These are phyloP conservation scores for Vanilla planifolia DNA, from an alignment of 106 monocot species.

Conservation along the genomic window DNA sequence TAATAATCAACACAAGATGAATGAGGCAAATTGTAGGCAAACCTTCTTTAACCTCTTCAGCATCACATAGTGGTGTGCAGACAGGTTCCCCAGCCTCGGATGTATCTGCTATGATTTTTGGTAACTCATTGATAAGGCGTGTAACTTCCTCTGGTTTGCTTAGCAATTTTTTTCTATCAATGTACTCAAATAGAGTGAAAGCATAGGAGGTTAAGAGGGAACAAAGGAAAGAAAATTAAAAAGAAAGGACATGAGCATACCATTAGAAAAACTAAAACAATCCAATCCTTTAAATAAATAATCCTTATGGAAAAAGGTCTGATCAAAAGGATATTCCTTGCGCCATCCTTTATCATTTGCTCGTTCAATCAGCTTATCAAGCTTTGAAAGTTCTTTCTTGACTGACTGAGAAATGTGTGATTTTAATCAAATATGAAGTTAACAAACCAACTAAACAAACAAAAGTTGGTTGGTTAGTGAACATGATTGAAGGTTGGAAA, in stretches of 20 bases:
- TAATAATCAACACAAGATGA: too few species aligned
- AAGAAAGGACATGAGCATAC: neutral
- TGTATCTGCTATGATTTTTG: constrained; percentile 38
- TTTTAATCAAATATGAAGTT: constrained; percentile 1
- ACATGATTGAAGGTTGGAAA: too few species aligned
- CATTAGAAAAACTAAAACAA: neutral
- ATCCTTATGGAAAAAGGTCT: neutral
- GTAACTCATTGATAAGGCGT: constrained; percentile 56
- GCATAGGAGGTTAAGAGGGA: constrained; percentile 47
- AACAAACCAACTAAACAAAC: neutral
- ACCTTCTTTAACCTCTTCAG: neutral
- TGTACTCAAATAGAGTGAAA: constrained; percentile 43
- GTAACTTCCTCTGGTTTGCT: constrained; percentile 38
- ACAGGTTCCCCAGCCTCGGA: neutral
- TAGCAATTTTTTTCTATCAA: constrained; percentile 50
- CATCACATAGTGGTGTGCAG: neutral
- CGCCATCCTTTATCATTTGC: constrained; percentile 85
- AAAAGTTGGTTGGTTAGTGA: too few species aligned
- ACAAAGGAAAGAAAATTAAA: neutral
- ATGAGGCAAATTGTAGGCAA: neutral
- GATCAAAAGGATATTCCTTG: constrained; percentile 69
- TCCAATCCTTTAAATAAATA: neutral
- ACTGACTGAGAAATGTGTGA: constrained; percentile 48
- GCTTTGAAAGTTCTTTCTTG: constrained; percentile 37
- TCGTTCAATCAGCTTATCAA: constrained; percentile 49